A percentile compares a stretch with the other conserved stretches of the same genome.
These are phyloP conservation scores for Penicillium brevicompactum DNA, from an alignment of 2,329 filamentous ascomycete genomes.

Conservation along the genomic window DNA sequence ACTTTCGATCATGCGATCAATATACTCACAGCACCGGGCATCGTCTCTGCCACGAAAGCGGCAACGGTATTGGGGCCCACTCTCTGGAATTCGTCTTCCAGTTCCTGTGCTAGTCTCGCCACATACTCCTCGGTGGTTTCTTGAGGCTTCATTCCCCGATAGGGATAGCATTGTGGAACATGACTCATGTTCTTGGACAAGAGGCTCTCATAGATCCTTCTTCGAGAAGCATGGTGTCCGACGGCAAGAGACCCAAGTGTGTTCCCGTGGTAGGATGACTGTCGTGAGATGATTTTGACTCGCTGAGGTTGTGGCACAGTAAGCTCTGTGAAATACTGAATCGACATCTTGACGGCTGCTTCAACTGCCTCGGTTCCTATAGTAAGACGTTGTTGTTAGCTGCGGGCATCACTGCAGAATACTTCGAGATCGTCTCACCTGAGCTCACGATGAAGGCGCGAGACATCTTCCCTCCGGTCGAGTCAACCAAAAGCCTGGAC, in stretches of 20 bases:
- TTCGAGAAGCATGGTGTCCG: slow-evolving; percentile 62
- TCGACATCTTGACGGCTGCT: slow-evolving; percentile 64
- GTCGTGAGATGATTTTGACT: slow-evolving; percentile 62
- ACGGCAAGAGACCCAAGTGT: slow-evolving; percentile 68
- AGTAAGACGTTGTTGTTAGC: neutral
- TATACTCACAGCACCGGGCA: slow-evolving; percentile 48
- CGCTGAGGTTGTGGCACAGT: slow-evolving; percentile 53
- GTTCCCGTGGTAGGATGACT: slow-evolving; percentile 68
- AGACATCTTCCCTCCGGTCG: slow-evolving; percentile 54
- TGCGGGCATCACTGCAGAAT: neutral
- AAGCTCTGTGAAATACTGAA: slow-evolving; percentile 65
- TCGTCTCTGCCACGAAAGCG: slow-evolving; percentile 64
- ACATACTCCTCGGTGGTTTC: slow-evolving; percentile 63
- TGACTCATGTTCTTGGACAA: slow-evolving; percentile 57
- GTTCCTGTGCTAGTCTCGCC: slow-evolving; percentile 58
- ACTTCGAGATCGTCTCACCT: slow-evolving; percentile 40
- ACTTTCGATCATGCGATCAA: rapidly evolving
- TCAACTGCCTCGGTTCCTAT: slow-evolving; percentile 68
- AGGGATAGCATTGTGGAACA: slow-evolving; percentile 67
- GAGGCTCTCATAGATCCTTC: slow-evolving; percentile 61
- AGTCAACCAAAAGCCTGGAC: slow-evolving; percentile 50
- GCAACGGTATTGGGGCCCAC: slow-evolving; percentile 66
- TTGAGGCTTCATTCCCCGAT: slow-evolving; percentile 52
- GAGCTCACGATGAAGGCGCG: slow-evolving; percentile 59
- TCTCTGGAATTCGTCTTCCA: slow-evolving; percentile 65